These are phyloP conservation scores for Otatea glauca DNA, from an alignment of 176 grass and related monocot genomes.

Conservation along the genomic window DNA sequence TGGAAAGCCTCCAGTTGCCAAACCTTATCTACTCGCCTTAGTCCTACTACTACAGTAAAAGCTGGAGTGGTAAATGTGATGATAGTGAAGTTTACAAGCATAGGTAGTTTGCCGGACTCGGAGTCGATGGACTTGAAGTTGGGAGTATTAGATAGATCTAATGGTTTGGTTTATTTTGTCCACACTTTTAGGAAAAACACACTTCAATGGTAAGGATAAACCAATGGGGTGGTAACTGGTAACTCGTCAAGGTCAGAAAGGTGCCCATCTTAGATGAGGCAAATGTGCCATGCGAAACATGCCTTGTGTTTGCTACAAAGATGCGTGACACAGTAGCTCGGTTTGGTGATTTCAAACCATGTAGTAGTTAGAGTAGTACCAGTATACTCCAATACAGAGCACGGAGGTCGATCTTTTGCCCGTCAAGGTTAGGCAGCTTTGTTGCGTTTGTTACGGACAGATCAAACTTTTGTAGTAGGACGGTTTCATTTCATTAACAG, in stretches of 20 bases:
- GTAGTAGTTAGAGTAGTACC: neutral
- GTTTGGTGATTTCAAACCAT: conserved; percentile 10
- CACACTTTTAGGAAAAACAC: neutral
- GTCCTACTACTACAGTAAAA: neutral
- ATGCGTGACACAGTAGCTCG: conserved; percentile 7
- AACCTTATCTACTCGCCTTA: conserved; percentile 33
- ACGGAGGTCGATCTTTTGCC: neutral
- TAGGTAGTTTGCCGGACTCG: neutral
- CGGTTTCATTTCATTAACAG: neutral
- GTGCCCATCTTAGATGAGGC: neutral
- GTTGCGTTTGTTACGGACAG: neutral
- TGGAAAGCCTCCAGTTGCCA: conserved; percentile 16
- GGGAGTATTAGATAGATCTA: neutral
- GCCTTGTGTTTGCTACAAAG: neutral
- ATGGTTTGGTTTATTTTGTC: conserved; percentile 3
- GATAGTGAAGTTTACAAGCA: too few relatives aligned
- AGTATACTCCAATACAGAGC: neutral
- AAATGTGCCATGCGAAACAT: conserved; percentile 43
- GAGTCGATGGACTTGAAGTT: too few relatives aligned
- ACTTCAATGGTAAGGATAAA: neutral
- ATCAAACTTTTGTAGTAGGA: neutral
- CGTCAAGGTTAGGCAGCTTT: neutral
- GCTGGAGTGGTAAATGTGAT: neutral
- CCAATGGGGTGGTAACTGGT: neutral
- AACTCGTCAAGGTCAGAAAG: conserved; percentile 12